Conservation (phyloP, 306 rosid genomes). For the Casuarina cunninghamiana region DNA sequence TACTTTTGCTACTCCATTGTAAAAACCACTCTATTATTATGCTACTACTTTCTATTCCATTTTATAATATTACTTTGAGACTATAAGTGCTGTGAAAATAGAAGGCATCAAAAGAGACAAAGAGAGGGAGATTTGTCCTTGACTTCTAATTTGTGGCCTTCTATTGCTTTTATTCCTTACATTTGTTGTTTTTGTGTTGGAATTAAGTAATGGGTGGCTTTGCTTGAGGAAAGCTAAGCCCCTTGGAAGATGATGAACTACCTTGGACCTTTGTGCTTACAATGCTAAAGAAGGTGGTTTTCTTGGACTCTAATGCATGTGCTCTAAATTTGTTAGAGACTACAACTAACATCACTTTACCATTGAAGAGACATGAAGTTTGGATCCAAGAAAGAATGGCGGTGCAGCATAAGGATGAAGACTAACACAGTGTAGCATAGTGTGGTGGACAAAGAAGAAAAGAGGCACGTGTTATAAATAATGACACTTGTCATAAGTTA, state of each 20-base stretch:
- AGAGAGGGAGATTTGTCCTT: conserved; percentile 14
- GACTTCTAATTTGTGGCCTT: conserved; percentile 7
- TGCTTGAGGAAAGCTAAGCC: conserved; percentile 13
- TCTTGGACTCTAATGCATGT: conserved; percentile 33
- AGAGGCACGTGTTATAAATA: too few species aligned
- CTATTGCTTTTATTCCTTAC: too few species aligned
- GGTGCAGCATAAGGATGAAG: too few species aligned
- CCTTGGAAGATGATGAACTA: background rate
- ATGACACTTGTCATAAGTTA: too few species aligned
- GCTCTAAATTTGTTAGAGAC: conserved; percentile 32
- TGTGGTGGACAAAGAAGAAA: too few species aligned
- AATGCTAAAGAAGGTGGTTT: conserved; percentile 7
- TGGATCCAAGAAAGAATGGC: conserved; percentile 74
- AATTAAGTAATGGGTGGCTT: conserved; percentile 5
- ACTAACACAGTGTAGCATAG: too few species aligned
- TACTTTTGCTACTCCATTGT: too few species aligned
- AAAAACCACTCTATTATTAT: too few species aligned
- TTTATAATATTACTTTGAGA: too few species aligned
- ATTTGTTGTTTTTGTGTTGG: background rate
- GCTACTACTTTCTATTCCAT: too few species aligned
- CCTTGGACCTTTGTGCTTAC: background rate
- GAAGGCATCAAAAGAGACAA: background rate
- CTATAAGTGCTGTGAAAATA: background rate
- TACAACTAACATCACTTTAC: conserved; percentile 32
- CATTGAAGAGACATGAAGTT: conserved; percentile 59